Evolutionary conservation across 2,329 filamentous ascomycete species (phyloP).

Genomic region (Fusarium devonianum): DNA sequence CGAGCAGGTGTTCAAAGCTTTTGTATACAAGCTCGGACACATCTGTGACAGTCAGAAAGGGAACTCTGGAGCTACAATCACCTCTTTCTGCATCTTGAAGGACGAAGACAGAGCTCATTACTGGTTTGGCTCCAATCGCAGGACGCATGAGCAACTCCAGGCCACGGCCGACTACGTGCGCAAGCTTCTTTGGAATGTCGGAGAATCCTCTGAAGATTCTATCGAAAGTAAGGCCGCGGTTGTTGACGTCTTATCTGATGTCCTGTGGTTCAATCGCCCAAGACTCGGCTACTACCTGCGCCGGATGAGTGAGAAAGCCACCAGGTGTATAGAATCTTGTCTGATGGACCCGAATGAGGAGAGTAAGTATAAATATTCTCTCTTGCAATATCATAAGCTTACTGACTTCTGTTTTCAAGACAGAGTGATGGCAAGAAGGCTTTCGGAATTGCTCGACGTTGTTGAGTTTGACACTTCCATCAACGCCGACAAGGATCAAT

Average conservation of each 20-base stretch:
- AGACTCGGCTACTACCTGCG: constrained; percentile 13
- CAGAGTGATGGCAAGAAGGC: not conserved
- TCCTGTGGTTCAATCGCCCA: constrained; percentile 16
- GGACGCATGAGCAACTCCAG: constrained; percentile 7
- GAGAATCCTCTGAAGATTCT: not conserved
- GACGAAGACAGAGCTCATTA: constrained; percentile 34
- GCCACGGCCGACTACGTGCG: constrained; percentile 5
- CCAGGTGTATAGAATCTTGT: not conserved
- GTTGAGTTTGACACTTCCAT: not conserved
- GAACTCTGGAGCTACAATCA: constrained; percentile 16
- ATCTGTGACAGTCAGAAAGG: constrained; percentile 18
- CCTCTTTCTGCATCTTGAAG: constrained; percentile 35
- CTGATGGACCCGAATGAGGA: not conserved
- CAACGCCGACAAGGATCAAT: not conserved
- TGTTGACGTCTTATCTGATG: constrained; percentile 1
- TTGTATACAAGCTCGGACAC: constrained; percentile 28
- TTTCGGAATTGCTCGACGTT: not conserved
- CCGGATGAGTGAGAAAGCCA: not conserved
- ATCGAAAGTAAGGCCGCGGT: not conserved
- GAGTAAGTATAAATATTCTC: not conserved
- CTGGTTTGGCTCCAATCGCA: constrained; percentile 40
- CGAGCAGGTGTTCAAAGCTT: constrained; percentile 15
- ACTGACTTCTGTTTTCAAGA: not conserved
- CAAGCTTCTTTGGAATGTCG: not conserved
- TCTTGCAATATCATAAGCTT: not conserved